Base-by-base conservation (phyloP, 352 stramenopile genomes). In the Pilasporangium apinafurcum region DNA sequence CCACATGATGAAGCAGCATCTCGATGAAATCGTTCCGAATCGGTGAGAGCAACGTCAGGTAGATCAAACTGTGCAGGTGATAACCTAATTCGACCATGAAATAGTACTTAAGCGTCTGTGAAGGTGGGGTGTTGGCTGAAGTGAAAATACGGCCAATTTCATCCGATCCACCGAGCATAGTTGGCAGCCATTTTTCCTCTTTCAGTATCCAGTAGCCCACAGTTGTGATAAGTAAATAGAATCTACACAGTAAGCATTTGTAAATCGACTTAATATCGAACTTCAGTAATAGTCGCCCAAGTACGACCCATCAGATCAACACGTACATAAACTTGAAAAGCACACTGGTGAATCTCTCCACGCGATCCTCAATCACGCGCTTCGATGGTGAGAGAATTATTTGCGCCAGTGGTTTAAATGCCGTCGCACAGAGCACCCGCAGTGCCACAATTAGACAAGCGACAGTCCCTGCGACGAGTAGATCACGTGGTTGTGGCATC, bases 11-110 rank as follows among this genome's bases (percentile, higher is more conserved):
- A 31, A 82, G 29, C 35, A 75, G 29, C 65, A 77, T 82, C 42
- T 77, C 68, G 25, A 78, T 57, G 48, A 82, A 82, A 53, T 82
- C 68, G 55, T 72, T 78, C 9, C 68, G 65, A 31, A 78, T 75
- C 24, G 68, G 62, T 21, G 68, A 77, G 39, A 82, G 59, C 31
- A 78, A 46, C 26, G 78, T 36, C 68, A 82, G 77, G 53, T 62
- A 82, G 8, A 82, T 21, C 4, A 82, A 36, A 36, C 65, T 78
- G 33, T 82, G 68, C 36, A 59, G 56, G 56, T 82, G 68, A 40
- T 82, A 82, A 18, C 68, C 68, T 18, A 82, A 54, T 39, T 82
- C 65, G 35, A 78, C 61, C 28, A 78, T 58, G 33, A 62, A 72
- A 46, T 80, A 80, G 50, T 53, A 45, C 52, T 70, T 69, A 39